Conservation (phyloP, 306 rosid genomes). For the Fagus crenata region DNA sequence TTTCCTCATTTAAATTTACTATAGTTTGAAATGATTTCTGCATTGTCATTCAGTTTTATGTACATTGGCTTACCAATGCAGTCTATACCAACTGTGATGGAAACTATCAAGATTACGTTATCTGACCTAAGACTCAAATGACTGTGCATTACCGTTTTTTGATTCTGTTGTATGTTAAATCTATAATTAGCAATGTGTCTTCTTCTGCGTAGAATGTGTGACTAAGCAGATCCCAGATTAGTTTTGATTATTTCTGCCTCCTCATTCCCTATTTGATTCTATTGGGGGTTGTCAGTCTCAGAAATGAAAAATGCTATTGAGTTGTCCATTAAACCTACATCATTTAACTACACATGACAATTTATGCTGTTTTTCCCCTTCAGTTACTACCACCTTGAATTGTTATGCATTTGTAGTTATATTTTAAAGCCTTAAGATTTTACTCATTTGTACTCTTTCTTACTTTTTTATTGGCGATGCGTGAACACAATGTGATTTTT, state of each 20-base stretch:
- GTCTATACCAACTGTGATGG: not conserved
- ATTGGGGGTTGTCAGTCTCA: not conserved
- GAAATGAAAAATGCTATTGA: not conserved
- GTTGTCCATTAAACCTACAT: not conserved
- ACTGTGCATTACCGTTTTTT: not conserved
- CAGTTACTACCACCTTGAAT: not conserved
- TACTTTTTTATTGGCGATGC: not conserved
- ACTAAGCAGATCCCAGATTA: not conserved
- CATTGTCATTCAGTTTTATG: not conserved
- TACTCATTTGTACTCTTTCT: not conserved
- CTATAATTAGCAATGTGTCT: no score
- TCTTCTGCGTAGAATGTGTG: not conserved
- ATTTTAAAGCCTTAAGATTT: not conserved
- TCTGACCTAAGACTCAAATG: not conserved
- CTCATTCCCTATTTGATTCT: not conserved
- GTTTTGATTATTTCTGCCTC: not conserved
- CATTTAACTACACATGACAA: not conserved
- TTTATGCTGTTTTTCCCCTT: no score
- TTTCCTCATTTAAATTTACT: no score
- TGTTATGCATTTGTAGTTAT: not conserved
- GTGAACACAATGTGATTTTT: constrained; percentile 18
- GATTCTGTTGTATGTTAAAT: not conserved
- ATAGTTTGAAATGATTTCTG: not conserved
- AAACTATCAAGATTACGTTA: not conserved
- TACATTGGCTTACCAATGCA: not conserved